Evolutionary conservation across 2,329 filamentous ascomycete genomes (phyloP), one percentile per base, ranked within the genome.

Genomic region (Penicillium sp.): DNA sequence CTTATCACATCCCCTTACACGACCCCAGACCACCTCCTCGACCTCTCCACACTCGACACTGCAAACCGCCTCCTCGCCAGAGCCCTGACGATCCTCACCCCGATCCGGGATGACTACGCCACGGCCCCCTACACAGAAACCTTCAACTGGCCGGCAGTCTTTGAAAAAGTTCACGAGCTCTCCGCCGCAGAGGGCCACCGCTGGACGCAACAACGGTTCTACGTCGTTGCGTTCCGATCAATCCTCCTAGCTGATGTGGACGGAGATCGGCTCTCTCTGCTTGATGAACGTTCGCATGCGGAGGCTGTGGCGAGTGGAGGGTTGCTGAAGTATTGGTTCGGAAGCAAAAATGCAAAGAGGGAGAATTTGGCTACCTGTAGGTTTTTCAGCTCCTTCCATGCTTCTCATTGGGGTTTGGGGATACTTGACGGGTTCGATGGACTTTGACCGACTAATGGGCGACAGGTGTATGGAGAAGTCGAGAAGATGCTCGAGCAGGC

Each of bases 271-370:
- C 84, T 97, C 45, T 88, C 88, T 46, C 82, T 84, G 29, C 83
- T 97, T 35, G 93, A 97, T 77, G 88, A 89, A 72, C 87, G 87
- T 62, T 91, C 91, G 7, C 93, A 97, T 75, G 83, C 86, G 26
- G 93, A 97, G 75, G 93, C 93, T 13, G 89, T 89, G 19, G 84
- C 84, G 45, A 91, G 88, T 70, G 93, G 93, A 6, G 92, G 92
- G 0, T 85, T 97, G 72, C 79, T 97, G 72, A 96, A 96, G 86
- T 97, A 97, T 78, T 97, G 93, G 92, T 97, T 96, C 76, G 92
- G 92, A 2, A 83, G 81, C 38, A 89, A 90, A 21, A 88, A 96
- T 78, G 80, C 76, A 48, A 82, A 90, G 56, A 84, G 90, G 64
- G 83, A 87, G 71, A 97, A 97, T 78, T 77, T 97, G 70, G 93